Percentiles rank a stretch among this genome's conserved stretches.
Conservation (phyloP, 108 stramenopile genomes). For the Nitzschia sp. region DNA sequence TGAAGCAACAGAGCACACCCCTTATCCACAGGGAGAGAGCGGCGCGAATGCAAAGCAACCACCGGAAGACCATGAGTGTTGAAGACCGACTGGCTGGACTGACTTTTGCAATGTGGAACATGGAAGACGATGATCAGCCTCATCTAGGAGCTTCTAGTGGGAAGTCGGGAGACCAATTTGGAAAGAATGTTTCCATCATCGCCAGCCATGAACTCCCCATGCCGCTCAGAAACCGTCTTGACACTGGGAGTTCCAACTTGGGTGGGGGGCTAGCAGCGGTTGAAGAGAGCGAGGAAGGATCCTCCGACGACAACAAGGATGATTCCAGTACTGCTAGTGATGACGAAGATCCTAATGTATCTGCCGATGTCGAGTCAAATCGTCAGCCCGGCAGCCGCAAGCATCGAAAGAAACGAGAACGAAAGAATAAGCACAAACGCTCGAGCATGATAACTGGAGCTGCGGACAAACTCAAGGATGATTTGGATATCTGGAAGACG, state of each 20-base stretch:
- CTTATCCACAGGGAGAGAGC: neutral
- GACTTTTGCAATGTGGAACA: slow-evolving; percentile 13
- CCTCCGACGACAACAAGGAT: neutral
- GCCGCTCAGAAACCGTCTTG: neutral
- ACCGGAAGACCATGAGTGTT: slow-evolving; percentile 16
- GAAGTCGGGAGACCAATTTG: slow-evolving; percentile 1
- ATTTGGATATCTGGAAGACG: slow-evolving; percentile 7
- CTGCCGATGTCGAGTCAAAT: too few species aligned
- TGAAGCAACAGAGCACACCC: neutral
- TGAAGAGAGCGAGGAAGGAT: neutral
- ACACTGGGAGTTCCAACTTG: neutral
- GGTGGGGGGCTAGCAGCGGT: neutral
- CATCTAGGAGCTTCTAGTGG: neutral
- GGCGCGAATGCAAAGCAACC: neutral
- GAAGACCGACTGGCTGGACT: slow-evolving; percentile 9
- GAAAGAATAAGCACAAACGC: neutral
- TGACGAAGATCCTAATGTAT: neutral
- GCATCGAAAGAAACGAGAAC: neutral
- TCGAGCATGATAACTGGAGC: neutral
- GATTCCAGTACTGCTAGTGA: neutral
- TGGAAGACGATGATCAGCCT: neutral
- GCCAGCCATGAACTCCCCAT: neutral
- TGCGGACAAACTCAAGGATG: slow-evolving; percentile 12
- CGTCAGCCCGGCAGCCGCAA: neutral
- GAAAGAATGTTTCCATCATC: neutral